Evolutionary conservation across 140 eudicot genomes (phyloP), one percentile per base, ranked within the genome.

Genomic region (Bidens hawaiensis): DNA sequence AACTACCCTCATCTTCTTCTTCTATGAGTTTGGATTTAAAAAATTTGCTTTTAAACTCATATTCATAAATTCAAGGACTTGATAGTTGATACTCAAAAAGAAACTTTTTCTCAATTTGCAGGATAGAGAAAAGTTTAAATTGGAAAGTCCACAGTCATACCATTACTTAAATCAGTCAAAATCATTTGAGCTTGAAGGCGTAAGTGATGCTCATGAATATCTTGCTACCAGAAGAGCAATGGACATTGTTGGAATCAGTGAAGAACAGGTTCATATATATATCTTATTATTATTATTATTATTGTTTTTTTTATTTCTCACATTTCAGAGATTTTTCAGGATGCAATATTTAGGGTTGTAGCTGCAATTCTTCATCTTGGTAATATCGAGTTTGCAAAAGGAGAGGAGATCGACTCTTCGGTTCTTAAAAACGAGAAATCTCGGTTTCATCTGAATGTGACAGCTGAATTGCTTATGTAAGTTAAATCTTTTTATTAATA

Each of bases 301-400:
- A 24, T 76, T 73, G 22, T 33, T 13, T 1, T 18, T 41, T 21
- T 10, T 60, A 63, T 42, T 62, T 63, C 16, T 55, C 63, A 71
- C 62, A 46, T 50, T 22, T 42, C 28, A n/a, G 24, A 67, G 51
- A 60, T 74, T 66, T 75, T 79, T 47, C 88, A 90, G 94, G 99
- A 88, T 28, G 94, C 97, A 31, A 93, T 93, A 26, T 93, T 93
- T 54, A 79, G 94, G 78, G 99, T 93, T 71, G 95, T 93, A 7
- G 99, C 96, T 69, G 87, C 99, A 23, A 48, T 93, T 81, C 90
- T 93, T 67, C 99, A 93, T 81, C 83, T 93, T 61, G 99, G 99
- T 72, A 93, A 93, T 73, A 52, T 88, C 17, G 95, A 88, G 59
- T 93, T 93, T 62, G 78, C 99, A 9, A 93, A 93, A 71, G 99